phyloP scores from a whole-genome alignment of 2,329 filamentous ascomycete species.

The Chaetomiaceae sp. region DNA sequence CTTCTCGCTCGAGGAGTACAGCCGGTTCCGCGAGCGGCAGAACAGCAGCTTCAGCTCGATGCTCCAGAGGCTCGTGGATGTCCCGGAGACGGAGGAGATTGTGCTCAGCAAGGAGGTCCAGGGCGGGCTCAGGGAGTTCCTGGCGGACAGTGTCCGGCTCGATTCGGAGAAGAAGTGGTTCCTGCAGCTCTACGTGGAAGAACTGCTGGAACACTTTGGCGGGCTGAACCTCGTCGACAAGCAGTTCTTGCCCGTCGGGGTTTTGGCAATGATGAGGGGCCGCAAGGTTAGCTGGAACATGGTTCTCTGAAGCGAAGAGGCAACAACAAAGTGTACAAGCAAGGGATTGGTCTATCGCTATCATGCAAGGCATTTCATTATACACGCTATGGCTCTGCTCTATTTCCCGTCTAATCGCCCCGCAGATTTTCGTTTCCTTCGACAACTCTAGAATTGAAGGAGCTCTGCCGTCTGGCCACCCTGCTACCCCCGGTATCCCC shows the following conservation, averaged over 20 bases:
- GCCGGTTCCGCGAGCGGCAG: constrained; percentile 27
- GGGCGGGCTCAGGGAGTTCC: constrained; percentile 15
- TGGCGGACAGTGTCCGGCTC: constrained; percentile 12
- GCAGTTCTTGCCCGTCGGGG: constrained; percentile 33
- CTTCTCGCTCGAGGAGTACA: constrained; percentile 32
- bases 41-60: constrained; percentile 15
- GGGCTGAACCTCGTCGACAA: constrained; percentile 34
- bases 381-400: neutral
- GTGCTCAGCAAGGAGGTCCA: constrained; percentile 23
- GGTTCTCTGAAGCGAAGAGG: constrained; percentile 27
- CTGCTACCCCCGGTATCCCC: too few species aligned
- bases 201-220: constrained; percentile 31
- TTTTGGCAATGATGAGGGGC: constrained; percentile 34
- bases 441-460: too few species aligned
- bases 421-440: too few species aligned
- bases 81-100: constrained; percentile 24
- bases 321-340: neutral
- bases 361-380: constrained; percentile 2
- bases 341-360: constrained; percentile 4
- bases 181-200: constrained; percentile 28
- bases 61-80: constrained; percentile 25
- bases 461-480: too few species aligned
- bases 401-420: too few species aligned
- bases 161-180: constrained; percentile 31
- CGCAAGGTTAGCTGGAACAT: constrained; percentile 38